Evolutionary conservation across 2,329 filamentous ascomycete species (phyloP).

Genomic region (Monilinia aucupariae): DNA sequence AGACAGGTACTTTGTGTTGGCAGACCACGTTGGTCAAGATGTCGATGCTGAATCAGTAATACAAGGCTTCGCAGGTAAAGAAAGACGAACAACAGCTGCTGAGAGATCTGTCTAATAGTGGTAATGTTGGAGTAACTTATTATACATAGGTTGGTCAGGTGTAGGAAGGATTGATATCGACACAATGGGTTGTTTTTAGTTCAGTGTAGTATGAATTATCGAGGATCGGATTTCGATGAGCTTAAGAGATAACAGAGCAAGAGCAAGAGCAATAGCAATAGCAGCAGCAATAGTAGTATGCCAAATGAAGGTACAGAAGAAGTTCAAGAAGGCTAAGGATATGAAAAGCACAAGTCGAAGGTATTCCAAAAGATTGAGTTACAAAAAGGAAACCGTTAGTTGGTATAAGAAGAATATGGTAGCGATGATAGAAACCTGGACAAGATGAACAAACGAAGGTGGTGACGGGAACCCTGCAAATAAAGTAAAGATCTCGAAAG

Average conservation of each 20-base stretch:
- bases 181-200: slow-evolving; percentile 16
- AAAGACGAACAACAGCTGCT: slow-evolving; percentile 37
- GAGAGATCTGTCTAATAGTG: slow-evolving; percentile 34
- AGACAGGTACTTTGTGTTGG: slow-evolving; percentile 20
- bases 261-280: slow-evolving; percentile 33
- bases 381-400: slow-evolving; percentile 34
- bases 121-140: slow-evolving; percentile 31
- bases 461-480: slow-evolving; percentile 35
- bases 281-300: slow-evolving; percentile 34
- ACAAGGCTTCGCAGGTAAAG: slow-evolving; percentile 29
- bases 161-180: slow-evolving; percentile 12
- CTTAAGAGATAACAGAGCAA: slow-evolving; percentile 20
- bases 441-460: slow-evolving; percentile 30
- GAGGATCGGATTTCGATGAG: slow-evolving; percentile 18
- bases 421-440: slow-evolving; percentile 31
- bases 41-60: slow-evolving; percentile 21
- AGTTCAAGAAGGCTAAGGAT: slow-evolving; percentile 32
- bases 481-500: slow-evolving; percentile 33
- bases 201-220: slow-evolving; percentile 27
- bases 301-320: slow-evolving; percentile 36
- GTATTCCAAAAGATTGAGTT: slow-evolving; percentile 34
- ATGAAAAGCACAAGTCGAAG: slow-evolving; percentile 34
- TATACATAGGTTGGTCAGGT: slow-evolving; percentile 33
- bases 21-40: slow-evolving; percentile 14
- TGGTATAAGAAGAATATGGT: slow-evolving; percentile 35